phyloP scores from a whole-genome alignment of 164 flowering plant genomes.

The Magnolia kwangsiensis region DNA sequence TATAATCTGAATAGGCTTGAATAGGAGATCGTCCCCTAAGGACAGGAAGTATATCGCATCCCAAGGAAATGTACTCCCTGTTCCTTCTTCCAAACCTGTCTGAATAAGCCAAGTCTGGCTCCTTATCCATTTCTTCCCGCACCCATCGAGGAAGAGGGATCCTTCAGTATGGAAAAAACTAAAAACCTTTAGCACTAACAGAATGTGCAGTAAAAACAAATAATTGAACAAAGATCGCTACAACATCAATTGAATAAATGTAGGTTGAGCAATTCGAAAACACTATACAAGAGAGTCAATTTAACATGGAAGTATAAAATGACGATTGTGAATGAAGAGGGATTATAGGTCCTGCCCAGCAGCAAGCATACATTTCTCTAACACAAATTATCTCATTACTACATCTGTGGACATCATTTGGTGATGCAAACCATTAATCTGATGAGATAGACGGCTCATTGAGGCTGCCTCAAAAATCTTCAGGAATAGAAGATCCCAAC shows the following conservation, averaged over 20 bases:
- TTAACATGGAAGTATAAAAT: too few relatives aligned
- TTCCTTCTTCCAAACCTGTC: slow-evolving; percentile 65
- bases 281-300: background rate
- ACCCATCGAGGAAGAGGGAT: slow-evolving; percentile 76
- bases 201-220: background rate
- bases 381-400: background rate
- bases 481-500: too few relatives aligned
- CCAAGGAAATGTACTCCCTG: slow-evolving; percentile 62
- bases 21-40: slow-evolving; percentile 61
- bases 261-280: background rate
- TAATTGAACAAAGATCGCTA: too few relatives aligned
- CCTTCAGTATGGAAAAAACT: slow-evolving; percentile 29
- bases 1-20: slow-evolving; percentile 66
- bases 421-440: background rate
- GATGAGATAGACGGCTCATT: background rate
- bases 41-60: slow-evolving; percentile 64
- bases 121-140: slow-evolving; percentile 46
- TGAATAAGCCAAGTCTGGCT: slow-evolving; percentile 53
- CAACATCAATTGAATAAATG: background rate
- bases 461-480: background rate
- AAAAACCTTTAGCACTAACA: background rate
- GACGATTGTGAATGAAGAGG: background rate
- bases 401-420: background rate
- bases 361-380: background rate
- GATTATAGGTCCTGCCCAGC: background rate